A percentile compares a stretch with the other conserved stretches of the same genome.
These are phyloP conservation scores for Stachybotrys echinatus DNA, from an alignment of 2,329 filamentous ascomycete genomes.

Conservation along the genomic window DNA sequence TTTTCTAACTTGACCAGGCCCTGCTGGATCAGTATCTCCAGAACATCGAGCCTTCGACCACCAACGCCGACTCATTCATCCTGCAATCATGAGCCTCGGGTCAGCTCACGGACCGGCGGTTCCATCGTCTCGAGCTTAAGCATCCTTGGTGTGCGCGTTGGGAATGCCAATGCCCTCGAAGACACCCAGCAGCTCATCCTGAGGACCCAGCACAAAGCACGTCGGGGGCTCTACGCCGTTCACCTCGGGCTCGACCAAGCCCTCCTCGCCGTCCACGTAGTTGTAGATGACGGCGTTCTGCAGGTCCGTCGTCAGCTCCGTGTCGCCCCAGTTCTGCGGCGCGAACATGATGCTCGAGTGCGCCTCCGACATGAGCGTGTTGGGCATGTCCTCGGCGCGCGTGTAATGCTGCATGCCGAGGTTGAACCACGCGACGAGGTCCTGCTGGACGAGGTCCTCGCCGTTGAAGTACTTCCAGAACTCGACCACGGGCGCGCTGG, in stretches of 20 bases:
- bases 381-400: constrained; percentile 34
- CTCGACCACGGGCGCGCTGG: constrained; percentile 33
- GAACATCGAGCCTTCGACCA: neutral
- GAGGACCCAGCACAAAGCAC: constrained; percentile 6
- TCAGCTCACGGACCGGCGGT: no score
- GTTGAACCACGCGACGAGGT: constrained; percentile 38
- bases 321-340: constrained; percentile 28
- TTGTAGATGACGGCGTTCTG: constrained; percentile 12
- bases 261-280: constrained; percentile 3
- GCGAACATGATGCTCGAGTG: constrained; percentile 33
- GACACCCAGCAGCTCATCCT: constrained; percentile 9
- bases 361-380: constrained; percentile 40
- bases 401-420: constrained; percentile 41
- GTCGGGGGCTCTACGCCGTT: constrained; percentile 9
- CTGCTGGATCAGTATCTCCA: constrained; percentile 9
- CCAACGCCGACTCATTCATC: neutral
- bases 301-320: constrained; percentile 8
- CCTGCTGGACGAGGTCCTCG: constrained; percentile 29
- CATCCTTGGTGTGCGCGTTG: neutral
- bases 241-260: constrained; percentile 5
- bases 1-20: neutral
- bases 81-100: no score
- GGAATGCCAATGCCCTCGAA: constrained; percentile 6
- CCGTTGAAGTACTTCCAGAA: constrained; percentile 38
- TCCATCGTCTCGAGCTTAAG: no score